Evolutionary conservation across 2,329 filamentous ascomycete genomes (phyloP).

Genomic region (Pseudogymnoascus sp.): DNA sequence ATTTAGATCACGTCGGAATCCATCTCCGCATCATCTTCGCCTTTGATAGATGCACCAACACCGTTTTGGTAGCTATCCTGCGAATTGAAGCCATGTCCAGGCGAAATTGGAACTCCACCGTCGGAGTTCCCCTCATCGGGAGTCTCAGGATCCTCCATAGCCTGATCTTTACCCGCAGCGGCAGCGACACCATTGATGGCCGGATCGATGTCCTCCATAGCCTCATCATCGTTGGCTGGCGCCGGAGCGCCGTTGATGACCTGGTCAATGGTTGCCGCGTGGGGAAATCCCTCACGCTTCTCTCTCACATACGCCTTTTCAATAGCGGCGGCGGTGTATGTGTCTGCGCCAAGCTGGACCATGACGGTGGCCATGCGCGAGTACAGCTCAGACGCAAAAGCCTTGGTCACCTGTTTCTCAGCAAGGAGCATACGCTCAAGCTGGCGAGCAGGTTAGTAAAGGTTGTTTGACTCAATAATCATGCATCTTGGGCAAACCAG

Average conservation of each 20-base stretch:
- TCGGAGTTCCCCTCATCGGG: not conserved
- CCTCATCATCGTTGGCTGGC: not conserved
- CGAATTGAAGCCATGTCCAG: not conserved
- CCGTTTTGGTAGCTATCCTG: not conserved
- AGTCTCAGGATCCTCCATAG: not conserved
- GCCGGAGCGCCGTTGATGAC: not conserved
- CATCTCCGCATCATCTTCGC: not conserved
- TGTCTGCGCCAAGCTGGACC: not conserved
- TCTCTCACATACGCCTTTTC: not conserved
- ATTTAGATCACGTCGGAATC: not conserved
- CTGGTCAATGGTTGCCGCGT: not conserved
- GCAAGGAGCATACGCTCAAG: not conserved
- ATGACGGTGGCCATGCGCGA: not conserved
- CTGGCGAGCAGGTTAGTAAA: not conserved
- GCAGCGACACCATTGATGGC: not conserved
- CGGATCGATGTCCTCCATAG: not conserved
- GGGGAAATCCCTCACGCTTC: not conserved
- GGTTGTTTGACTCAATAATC: not conserved
- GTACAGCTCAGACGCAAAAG: not conserved
- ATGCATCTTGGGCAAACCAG: too few species aligned
- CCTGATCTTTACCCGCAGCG: not conserved
- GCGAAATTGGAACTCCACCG: not conserved
- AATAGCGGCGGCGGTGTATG: not conserved
- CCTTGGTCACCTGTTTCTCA: not conserved
- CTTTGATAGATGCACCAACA: not conserved